Conservation (phyloP, 768 basidiomycete genomes). For the Fistulinella prunicolor region DNA sequence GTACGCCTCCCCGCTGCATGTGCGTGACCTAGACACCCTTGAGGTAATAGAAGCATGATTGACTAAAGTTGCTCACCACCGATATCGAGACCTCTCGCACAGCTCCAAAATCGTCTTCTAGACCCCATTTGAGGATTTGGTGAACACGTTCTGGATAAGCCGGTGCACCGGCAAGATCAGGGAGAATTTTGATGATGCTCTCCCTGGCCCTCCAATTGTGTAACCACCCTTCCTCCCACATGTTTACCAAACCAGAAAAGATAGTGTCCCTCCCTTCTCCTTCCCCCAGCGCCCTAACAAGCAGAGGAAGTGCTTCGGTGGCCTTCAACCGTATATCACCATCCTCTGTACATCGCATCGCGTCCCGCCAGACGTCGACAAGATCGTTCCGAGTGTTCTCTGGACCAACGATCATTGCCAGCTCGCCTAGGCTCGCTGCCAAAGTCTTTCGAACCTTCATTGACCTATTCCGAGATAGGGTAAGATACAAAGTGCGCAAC, state of each 20-base stretch:
- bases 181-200: slow-evolving; percentile 54
- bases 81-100: slow-evolving; percentile 75
- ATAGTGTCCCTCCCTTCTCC: slow-evolving; percentile 42
- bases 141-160: slow-evolving; percentile 47
- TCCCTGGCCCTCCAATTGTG: slow-evolving; percentile 82
- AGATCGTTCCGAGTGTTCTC: slow-evolving; percentile 67
- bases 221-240: slow-evolving; percentile 60
- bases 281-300: slow-evolving; percentile 52
- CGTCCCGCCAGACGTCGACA: slow-evolving; percentile 66
- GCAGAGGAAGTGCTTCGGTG: slow-evolving; percentile 59
- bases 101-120: slow-evolving; percentile 79
- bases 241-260: slow-evolving; percentile 45
- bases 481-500: slow-evolving; percentile 63
- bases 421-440: slow-evolving; percentile 84
- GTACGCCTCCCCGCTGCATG: slow-evolving; percentile 41
- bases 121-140: slow-evolving; percentile 53
- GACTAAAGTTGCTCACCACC: slow-evolving; percentile 45
- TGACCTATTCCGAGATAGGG: slow-evolving; percentile 57
- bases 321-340: slow-evolving; percentile 67
- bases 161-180: slow-evolving; percentile 44
- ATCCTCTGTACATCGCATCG: slow-evolving; percentile 54
- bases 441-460: slow-evolving; percentile 72
- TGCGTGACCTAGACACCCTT: slow-evolving; percentile 43
- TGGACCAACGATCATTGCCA: slow-evolving; percentile 80
- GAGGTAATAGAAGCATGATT: slow-evolving; percentile 6